Percentiles rank a stretch among this genome's conserved stretches.
phyloP scores from a whole-genome alignment of 148 eudicot species.

The Gaultheria prostrata region DNA sequence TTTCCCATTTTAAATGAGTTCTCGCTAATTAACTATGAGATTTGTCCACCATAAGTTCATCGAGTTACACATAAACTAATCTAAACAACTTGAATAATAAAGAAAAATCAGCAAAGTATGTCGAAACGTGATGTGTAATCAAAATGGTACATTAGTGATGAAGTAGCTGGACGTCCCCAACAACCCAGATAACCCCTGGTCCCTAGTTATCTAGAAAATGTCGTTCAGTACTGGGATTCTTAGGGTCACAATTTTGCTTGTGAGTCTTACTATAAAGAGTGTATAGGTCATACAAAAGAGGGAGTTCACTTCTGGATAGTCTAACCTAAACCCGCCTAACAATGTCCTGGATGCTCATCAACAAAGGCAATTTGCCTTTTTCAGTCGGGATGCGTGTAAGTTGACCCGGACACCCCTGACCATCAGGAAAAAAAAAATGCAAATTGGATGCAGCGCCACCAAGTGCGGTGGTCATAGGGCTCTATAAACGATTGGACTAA shows the following conservation, averaged over 20 bases:
- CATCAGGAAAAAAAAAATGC: too few species aligned
- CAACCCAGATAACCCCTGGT: neutral
- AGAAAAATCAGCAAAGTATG: neutral
- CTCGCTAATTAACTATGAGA: neutral
- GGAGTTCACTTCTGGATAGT: neutral
- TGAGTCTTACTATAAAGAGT: neutral
- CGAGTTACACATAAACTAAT: neutral
- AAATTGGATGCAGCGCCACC: neutral
- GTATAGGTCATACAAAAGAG: neutral
- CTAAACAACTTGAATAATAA: too few species aligned
- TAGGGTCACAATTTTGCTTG: neutral
- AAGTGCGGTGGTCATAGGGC: conserved; percentile 67
- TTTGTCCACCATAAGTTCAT: neutral
- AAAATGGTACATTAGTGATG: neutral
- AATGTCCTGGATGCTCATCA: neutral
- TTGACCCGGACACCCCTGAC: too few species aligned
- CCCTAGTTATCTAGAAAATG: neutral
- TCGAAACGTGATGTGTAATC: neutral
- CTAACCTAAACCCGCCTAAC: neutral
- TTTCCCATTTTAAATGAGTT: neutral
- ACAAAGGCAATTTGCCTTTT: conserved; percentile 25
- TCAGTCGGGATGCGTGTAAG: too few species aligned
- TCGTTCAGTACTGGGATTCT: neutral
- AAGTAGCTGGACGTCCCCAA: neutral
- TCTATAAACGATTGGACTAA: conserved; percentile 62